These are phyloP conservation scores for Naumovozyma dairenensis DNA, from an alignment of 805 yeast genomes.

Conservation along the genomic window DNA sequence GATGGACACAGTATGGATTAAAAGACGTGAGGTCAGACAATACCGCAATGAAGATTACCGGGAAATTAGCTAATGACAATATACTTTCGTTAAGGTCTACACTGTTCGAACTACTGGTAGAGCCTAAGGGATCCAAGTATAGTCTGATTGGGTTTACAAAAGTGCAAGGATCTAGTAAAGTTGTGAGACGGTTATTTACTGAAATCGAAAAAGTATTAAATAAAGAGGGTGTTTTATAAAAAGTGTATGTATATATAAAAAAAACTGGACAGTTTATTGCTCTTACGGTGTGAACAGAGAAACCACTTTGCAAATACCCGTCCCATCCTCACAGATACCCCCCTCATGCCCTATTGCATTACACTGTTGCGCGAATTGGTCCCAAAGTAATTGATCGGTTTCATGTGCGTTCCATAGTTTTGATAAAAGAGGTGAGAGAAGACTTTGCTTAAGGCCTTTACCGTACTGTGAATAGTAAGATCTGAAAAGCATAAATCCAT, in stretches of 20 bases:
- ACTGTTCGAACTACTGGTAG: constrained; percentile 47
- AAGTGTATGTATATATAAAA: too few relatives aligned
- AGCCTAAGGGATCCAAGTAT: constrained; percentile 34
- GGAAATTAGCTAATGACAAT: constrained; percentile 52
- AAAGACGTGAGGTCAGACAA: constrained; percentile 42
- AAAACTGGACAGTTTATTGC: too few relatives aligned
- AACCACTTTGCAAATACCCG: too few relatives aligned
- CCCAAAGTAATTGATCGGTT: constrained; percentile 3
- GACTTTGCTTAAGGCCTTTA: constrained; percentile 15
- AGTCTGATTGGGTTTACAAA: constrained; percentile 52
- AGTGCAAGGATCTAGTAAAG: constrained; percentile 54
- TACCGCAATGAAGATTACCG: constrained; percentile 40
- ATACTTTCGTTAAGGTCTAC: constrained; percentile 55
- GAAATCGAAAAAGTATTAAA: constrained; percentile 58
- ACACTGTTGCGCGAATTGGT: constrained; percentile 2
- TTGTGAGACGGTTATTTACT: constrained; percentile 47
- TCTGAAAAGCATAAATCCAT: constrained; percentile 22
- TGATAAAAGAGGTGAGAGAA: constrained; percentile 14
- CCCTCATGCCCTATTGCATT: constrained; percentile 2
- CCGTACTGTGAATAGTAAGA: constrained; percentile 20
- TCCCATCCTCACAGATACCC: too few relatives aligned
- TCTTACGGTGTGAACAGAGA: too few relatives aligned
- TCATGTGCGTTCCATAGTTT: constrained; percentile 13
- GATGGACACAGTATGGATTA: constrained; percentile 67
- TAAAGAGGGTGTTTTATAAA: constrained; percentile 49